Base-by-base conservation (phyloP, 768 basidiomycete species). In the Tricholoma matsutake region DNA sequence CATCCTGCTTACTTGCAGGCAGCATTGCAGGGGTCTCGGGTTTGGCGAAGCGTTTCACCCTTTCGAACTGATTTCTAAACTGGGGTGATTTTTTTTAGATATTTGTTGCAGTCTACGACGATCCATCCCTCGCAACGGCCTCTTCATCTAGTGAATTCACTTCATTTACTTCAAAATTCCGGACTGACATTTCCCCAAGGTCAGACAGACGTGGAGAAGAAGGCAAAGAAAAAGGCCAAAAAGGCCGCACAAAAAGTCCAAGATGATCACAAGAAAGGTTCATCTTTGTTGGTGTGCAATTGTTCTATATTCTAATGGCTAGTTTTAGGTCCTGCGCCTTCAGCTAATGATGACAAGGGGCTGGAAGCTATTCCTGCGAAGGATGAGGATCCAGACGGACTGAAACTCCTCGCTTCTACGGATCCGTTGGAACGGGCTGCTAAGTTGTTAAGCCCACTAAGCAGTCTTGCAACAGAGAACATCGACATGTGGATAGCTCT, bases 321-420 rank as follows among this genome's bases (percentile, higher is more conserved):
- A 45, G 49, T 14, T 47, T 14, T 65, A 74, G 74, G 39, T 6
- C 32, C 76, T 28, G 71, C 79, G 20, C 66, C 75, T 49, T 71
- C 73, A 22, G 69, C 77, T 8, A 74, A 82, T 60, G 87, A 88
- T 63, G 91, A 94, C 75, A 88, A 86, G 69, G 90, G 91, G 28
- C 80, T 90, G 0, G 88, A 90, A 45, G 71, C 76, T 1, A 70
- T 71, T 4, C 69, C 79, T 3, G 58, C 75, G 10, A 90, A 86
- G 70, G 94, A 96, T 66, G 91, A 93, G 3, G 95, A 96, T 69
- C 91, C 92, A 0, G 86, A 90, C 18, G 96, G 96, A 22, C 68
- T 82, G 49, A 89, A 91, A 67, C 76, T 94, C 4, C 74, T 94
- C 32, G 72, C 77, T 28, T 77, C 80, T 16, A 64, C 83, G 1